A percentile compares a stretch with the other conserved stretches of the same genome.
phyloP scores from a whole-genome alignment of 2,329 filamentous ascomycete genomes.

The Neospermospora avenae region DNA sequence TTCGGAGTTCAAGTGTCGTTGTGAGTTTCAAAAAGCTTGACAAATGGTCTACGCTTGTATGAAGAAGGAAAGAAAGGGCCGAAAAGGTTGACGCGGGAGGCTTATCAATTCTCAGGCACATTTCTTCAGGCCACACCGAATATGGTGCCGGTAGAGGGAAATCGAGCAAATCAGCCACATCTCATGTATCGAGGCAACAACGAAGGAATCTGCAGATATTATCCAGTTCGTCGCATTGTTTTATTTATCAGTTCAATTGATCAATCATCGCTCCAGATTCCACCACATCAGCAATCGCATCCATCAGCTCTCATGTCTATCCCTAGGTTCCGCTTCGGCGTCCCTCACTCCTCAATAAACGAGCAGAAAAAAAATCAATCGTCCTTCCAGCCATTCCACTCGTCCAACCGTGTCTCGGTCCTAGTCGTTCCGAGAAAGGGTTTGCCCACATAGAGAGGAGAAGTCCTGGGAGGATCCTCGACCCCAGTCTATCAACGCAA shows the following conservation, averaged over 20 bases:
- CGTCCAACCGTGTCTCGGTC: background rate
- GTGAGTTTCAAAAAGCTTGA: too few relatives aligned
- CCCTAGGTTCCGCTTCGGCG: background rate
- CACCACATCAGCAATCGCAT: background rate
- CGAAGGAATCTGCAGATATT: too few relatives aligned
- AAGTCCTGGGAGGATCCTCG: background rate
- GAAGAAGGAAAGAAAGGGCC: too few relatives aligned
- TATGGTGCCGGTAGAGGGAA: too few relatives aligned
- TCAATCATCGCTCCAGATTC: background rate
- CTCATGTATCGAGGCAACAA: too few relatives aligned
- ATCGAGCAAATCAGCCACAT: too few relatives aligned
- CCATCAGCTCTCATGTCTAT: conserved; percentile 5
- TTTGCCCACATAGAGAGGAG: conserved; percentile 3
- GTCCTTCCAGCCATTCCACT: background rate
- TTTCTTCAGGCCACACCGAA: too few relatives aligned
- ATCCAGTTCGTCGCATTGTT: conserved; percentile 4
- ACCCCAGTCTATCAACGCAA: conserved; percentile 6
- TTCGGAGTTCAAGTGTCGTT: too few relatives aligned
- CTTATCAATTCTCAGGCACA: too few relatives aligned
- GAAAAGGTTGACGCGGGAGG: too few relatives aligned
- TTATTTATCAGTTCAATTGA: conserved; percentile 3
- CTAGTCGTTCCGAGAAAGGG: background rate
- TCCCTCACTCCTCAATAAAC: background rate
- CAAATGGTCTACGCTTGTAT: too few relatives aligned
- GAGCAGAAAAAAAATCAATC: background rate